phyloP scores from a whole-genome alignment of 345 rosid species.

The Turritis glabra region DNA sequence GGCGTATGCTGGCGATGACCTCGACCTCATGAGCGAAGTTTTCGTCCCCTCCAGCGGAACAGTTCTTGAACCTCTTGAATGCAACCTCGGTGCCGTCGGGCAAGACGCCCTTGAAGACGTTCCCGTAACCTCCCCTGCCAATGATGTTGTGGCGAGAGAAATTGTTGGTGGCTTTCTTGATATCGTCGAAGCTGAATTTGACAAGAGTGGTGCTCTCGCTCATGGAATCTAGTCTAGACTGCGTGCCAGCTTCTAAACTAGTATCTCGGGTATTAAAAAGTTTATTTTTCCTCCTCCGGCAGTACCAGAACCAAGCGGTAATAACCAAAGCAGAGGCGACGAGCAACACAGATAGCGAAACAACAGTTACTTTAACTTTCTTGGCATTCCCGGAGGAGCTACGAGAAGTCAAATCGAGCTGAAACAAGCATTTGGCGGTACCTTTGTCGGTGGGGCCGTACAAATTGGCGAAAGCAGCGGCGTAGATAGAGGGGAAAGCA shows the following conservation, averaged over 20 bases:
- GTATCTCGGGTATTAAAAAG: slow-evolving; percentile 14
- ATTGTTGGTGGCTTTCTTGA: slow-evolving; percentile 70
- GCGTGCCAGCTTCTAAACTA: slow-evolving; percentile 42
- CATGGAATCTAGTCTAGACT: slow-evolving; percentile 53
- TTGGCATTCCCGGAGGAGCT: slow-evolving; percentile 28
- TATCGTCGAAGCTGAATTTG: slow-evolving; percentile 69
- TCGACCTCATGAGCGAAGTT: slow-evolving; percentile 76
- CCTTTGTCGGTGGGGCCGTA: slow-evolving; percentile 71
- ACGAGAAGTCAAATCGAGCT: slow-evolving; percentile 34
- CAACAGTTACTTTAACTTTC: slow-evolving; percentile 39
- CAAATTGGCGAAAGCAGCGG: slow-evolving; percentile 60
- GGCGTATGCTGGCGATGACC: slow-evolving; percentile 89
- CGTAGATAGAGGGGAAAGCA: slow-evolving; percentile 64
- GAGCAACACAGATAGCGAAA: slow-evolving; percentile 35
- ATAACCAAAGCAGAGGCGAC: slow-evolving; percentile 38
- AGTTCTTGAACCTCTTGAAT: slow-evolving; percentile 89
- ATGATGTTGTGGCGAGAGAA: slow-evolving; percentile 71
- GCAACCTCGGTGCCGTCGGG: slow-evolving; percentile 78
- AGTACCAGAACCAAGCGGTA: slow-evolving; percentile 48
- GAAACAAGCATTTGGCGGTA: slow-evolving; percentile 69
- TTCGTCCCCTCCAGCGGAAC: slow-evolving; percentile 75
- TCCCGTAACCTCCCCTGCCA: slow-evolving; percentile 90
- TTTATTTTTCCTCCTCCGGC: slow-evolving; percentile 45
- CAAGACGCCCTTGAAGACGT: slow-evolving; percentile 72
- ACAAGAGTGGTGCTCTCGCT: slow-evolving; percentile 69